Conservation (phyloP, 2,329 filamentous ascomycete species). For the Paramyrothecium roridum region DNA sequence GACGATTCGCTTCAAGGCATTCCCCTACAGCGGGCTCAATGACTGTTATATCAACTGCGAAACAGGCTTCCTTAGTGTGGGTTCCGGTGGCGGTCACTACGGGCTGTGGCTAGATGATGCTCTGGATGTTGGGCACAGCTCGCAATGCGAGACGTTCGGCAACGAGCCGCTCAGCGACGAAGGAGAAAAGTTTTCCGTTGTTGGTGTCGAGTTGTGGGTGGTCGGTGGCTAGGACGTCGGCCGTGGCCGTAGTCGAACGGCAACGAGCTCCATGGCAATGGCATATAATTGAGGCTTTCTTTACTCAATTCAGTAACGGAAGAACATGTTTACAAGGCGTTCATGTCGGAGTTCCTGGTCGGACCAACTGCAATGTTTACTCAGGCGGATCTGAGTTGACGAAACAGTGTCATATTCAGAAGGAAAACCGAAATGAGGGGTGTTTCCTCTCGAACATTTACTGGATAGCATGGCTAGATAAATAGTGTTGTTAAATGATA, state of each 20-base stretch:
- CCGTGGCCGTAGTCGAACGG: background rate
- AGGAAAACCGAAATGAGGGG: background rate
- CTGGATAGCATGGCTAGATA: background rate
- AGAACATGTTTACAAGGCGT: no score
- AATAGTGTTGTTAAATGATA: background rate
- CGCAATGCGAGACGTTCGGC: constrained; percentile 84
- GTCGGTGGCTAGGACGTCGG: constrained; percentile 54
- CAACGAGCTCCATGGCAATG: no score
- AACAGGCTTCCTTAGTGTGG: constrained; percentile 77
- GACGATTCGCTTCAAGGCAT: constrained; percentile 90
- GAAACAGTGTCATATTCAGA: no score
- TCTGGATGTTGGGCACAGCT: constrained; percentile 80
- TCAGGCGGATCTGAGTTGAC: no score
- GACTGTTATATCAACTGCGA: constrained; percentile 97
- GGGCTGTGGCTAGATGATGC: constrained; percentile 90
- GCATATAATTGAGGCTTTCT: no score
- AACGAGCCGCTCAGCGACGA: constrained; percentile 93
- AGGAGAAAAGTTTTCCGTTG: constrained; percentile 84
- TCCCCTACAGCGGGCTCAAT: constrained; percentile 92
- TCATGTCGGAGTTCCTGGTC: no score
- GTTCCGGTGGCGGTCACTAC: constrained; percentile 85
- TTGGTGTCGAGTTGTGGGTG: constrained; percentile 93
- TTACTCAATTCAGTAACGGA: no score
- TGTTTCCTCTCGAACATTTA: background rate
- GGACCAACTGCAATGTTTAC: no score